Percentiles rank a stretch among this genome's conserved stretches.
Evolutionary conservation across 1,284 basidiomycete species (phyloP).

Genomic region (Leccinum olivaceoglutinosum): DNA sequence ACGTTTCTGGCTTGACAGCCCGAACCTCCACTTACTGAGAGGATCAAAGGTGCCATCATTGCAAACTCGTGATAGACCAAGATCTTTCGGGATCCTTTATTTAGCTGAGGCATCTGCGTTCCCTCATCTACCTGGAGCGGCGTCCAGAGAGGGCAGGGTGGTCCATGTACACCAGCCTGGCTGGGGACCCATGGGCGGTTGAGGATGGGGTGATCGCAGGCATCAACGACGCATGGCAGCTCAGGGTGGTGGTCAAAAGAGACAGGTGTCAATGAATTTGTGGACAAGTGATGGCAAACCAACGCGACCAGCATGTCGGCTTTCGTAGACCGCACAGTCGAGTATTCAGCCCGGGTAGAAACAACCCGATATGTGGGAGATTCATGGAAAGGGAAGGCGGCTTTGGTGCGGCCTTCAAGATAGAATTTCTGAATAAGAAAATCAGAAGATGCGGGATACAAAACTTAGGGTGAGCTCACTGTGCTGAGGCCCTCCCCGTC

Average conservation of each 20-base stretch:
- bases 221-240: too few relatives aligned
- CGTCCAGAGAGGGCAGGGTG: slow-evolving; percentile 4
- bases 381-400: slow-evolving; percentile 8
- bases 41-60: slow-evolving; percentile 10
- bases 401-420: slow-evolving; percentile 9
- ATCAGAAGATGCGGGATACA: not conserved
- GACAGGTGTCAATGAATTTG: too few relatives aligned
- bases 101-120: not conserved
- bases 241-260: too few relatives aligned
- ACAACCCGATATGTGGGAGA: slow-evolving; percentile 6
- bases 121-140: not conserved
- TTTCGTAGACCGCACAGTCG: too few relatives aligned
- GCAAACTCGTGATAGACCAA: slow-evolving; percentile 10
- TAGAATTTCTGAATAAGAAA: slow-evolving; percentile 10
- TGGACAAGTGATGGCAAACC: too few relatives aligned
- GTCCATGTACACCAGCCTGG: too few relatives aligned
- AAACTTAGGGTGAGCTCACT: not conserved
- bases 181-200: too few relatives aligned
- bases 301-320: too few relatives aligned
- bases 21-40: not conserved
- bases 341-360: not conserved
- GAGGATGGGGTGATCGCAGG: too few relatives aligned
- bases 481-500: slow-evolving; percentile 6
- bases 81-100: slow-evolving; percentile 1
- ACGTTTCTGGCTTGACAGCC: too few relatives aligned